Base-by-base conservation (phyloP, 257 asterid species). In the Scutellaria galericulata region DNA sequence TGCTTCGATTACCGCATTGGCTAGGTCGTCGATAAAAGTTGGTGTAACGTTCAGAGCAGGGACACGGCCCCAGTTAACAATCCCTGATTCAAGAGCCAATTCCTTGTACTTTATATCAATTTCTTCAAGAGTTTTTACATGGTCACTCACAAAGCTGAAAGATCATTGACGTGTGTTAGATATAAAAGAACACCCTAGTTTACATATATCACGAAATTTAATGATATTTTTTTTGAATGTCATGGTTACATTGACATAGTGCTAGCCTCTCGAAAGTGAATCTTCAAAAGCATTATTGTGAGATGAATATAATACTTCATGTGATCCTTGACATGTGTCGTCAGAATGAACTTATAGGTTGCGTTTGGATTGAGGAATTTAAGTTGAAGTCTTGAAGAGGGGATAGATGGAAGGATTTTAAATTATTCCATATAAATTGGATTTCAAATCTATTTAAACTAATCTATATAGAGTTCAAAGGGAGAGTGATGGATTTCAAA, bases 121-220 rank as follows among this genome's bases (percentile, higher is more conserved):
- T 82, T 91, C 99, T 78, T 94, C 99, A 10, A 94, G 96, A 6
- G 99, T 94, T 78, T 94, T 98, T 69, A 94, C 91, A 83, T 94
- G 99, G 91, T 94, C 99, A 22, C 98, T 94, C 72, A 94, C 98
- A 68, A 94, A 94, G 84, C 99, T 94, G 95, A 77, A 76, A 71
- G 66, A 57, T 7, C 55, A 41, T 6, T 15, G 37, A 65, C 42
- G 7, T 47, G 51, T 56, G 40, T 55, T 15, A 74, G 75, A 73
- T 40, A 66, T 13, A 18, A 22, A 31, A 31, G 53, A 54, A 72
- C 4, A 14, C 12, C 57, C 35, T 56, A 72, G 22, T 59, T 51
- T 15, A 41, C 24, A 54, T 11, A 22, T 22, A 14, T 54, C 15
- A 7, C 66, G 3, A 27, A 55, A 9, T n/a, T 51, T 35, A 37